These are phyloP conservation scores for Phycomyces nitens DNA, from an alignment of 192 early-diverging fungal genomes.

Conservation along the genomic window DNA sequence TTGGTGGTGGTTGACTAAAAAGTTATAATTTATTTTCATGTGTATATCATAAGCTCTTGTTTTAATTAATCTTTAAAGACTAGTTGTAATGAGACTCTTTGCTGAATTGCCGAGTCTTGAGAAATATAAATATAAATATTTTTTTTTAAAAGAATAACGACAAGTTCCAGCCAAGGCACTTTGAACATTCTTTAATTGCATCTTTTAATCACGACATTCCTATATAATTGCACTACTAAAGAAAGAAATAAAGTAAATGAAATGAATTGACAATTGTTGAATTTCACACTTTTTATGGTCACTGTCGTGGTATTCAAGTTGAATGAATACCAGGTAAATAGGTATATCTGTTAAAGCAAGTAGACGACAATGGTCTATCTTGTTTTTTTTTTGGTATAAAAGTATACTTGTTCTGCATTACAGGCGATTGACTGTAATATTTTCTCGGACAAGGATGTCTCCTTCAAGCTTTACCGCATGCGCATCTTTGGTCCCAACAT, in stretches of 20 bases:
- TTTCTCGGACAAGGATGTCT: slow-evolving; percentile 86
- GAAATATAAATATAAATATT: no score
- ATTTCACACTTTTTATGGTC: no score
- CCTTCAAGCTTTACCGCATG: slow-evolving; percentile 97
- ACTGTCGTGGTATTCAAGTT: no score
- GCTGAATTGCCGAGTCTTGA: not conserved
- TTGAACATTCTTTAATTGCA: no score
- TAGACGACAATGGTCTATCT: slow-evolving; percentile 89
- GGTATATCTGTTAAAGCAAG: slow-evolving; percentile 90
- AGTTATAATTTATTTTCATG: no score
- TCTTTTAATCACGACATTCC: not conserved
- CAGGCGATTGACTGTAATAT: slow-evolving; percentile 90
- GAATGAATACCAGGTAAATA: slow-evolving; percentile 62
- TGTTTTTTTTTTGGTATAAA: slow-evolving; percentile 96
- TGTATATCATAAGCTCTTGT: no score
- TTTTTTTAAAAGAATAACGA: not conserved
- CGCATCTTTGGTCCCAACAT: slow-evolving; percentile 98
- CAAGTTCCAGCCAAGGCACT: no score
- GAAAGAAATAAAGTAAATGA: no score
- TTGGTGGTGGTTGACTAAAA: not conserved
- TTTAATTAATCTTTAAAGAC: not conserved
- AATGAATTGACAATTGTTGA: slow-evolving; percentile 3
- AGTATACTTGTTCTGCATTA: slow-evolving; percentile 21
- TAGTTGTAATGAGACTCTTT: not conserved
- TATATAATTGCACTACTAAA: not conserved